These are phyloP conservation scores for Paulownia fortunei DNA, from an alignment of 257 asterid genomes.

Conservation along the genomic window DNA sequence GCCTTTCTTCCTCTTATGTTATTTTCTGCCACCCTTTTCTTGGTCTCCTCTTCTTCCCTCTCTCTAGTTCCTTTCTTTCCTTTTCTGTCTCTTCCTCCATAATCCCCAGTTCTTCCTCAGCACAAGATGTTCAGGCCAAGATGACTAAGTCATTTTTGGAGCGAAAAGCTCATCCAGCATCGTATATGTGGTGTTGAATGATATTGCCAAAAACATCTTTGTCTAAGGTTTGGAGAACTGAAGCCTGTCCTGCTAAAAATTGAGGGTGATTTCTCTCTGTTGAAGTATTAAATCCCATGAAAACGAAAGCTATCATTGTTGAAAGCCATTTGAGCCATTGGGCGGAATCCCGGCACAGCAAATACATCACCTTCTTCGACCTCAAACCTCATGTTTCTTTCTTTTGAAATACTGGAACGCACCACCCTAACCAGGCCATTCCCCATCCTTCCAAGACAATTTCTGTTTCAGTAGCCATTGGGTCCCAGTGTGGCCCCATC, in stretches of 20 bases:
- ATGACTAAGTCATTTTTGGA: slow-evolving; percentile 44
- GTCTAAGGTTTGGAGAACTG: slow-evolving; percentile 53
- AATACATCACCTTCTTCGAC: slow-evolving; percentile 75
- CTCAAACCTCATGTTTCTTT: slow-evolving; percentile 40
- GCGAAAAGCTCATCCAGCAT: slow-evolving; percentile 50
- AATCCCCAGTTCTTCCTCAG: slow-evolving; percentile 64
- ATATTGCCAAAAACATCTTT: slow-evolving; percentile 45
- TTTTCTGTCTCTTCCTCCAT: slow-evolving; percentile 51
- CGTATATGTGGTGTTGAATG: slow-evolving; percentile 43
- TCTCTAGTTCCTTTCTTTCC: too few relatives aligned
- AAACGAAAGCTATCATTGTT: slow-evolving; percentile 61
- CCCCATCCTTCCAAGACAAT: slow-evolving; percentile 63
- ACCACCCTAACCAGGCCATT: slow-evolving; percentile 57
- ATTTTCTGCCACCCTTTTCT: too few relatives aligned
- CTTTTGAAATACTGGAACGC: slow-evolving; percentile 37
- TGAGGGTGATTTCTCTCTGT: slow-evolving; percentile 46
- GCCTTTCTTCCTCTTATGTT: too few relatives aligned
- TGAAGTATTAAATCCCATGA: slow-evolving; percentile 63
- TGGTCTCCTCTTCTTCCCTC: too few relatives aligned
- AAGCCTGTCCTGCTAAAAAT: slow-evolving; percentile 55
- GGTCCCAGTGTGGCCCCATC: slow-evolving; percentile 95
- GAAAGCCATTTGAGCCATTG: slow-evolving; percentile 77
- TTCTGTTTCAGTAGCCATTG: slow-evolving; percentile 61
- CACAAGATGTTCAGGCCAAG: slow-evolving; percentile 64
- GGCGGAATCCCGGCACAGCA: slow-evolving; percentile 61